Evolutionary conservation across 306 rosid species (phyloP), one percentile per base, ranked within the genome.

Genomic region (Lupinus albus): DNA sequence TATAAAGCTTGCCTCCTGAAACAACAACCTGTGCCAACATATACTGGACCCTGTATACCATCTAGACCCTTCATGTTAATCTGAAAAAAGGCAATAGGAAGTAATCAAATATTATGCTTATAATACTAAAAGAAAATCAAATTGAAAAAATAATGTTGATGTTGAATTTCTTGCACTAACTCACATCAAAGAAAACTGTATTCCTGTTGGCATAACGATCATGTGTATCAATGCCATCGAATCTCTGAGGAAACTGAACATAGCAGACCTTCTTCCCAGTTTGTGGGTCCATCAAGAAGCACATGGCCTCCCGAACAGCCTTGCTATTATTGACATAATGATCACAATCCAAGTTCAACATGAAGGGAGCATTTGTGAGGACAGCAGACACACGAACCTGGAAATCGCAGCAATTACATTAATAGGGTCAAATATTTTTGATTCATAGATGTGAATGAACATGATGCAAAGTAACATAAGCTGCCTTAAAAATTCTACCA

Each of bases 41-140:
- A 88, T 25, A 79, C 91, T 20, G 95, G 95, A 25, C 95, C 95
- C 72, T 88, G 95, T 73, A 88, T 72, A 72, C 95, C 95, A 71
- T 88, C 95, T 57, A 88, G 86, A 71, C 95, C 95, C 74, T 84
- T 78, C 95, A 88, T 88, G 85, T 88, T 88, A 64, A 88, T 85
- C 95, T 88, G 81, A 73, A 70, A 5, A 32, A 13, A 46, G 60
- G 61, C 35, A 68, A 64, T 16, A 58, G n/a, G 61, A 42, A 42
- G 47, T 77, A 14, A 47, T 47, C 25, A 21, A 41, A 38, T 32
- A 21, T 32, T 32, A 1, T 35, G 10, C 35, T 35, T 36, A 42
- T 25, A 16, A 17, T 49, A 47, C 18, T 30, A 5, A 51, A 14
- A 11, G 0, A 32, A 46, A 36, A 11, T 41, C 8, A 41, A 7